Base-by-base conservation (phyloP, 2,329 filamentous ascomycete genomes). In the Xylariomycetidae sp. region DNA sequence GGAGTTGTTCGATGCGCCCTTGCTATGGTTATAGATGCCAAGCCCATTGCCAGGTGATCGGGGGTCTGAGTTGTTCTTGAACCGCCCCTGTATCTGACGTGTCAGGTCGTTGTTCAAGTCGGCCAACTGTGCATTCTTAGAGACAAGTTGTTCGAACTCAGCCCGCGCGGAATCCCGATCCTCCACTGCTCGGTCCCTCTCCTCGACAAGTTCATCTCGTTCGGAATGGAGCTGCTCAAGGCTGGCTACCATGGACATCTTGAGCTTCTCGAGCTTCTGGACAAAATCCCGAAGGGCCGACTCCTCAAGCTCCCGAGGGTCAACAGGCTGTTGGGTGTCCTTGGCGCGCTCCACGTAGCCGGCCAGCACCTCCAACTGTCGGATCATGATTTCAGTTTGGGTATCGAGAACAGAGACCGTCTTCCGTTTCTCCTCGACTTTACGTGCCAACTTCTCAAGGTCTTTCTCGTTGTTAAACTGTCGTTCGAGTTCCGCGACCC, bases 81-180 rank as follows among this genome's bases (percentile, higher is more conserved):
- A 93, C 19, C 88, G 76, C 52, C 85, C 87, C 58, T 96, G 90
- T 39, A 96, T 95, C 54, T 89, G 87, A 52, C 94, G 85, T 4
- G 93, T 89, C 35, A 98, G 70, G 54, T 95, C 86, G 50, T 95
- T 94, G 64, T 98, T 96, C 70, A 96, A 79, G 52, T 95, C 87
- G 18, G 86, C 83, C 39, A 98, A 72, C 63, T 96, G 90, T 1
- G 85, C 83, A 56, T 98, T 98, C 70, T 95, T 95, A 37, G 82
- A 83, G 9, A 87, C 94, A 27, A 98, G 68, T 53, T 93, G 87
- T 64, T 96, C 92, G 53, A 95, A 96, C 54, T 98, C 92, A 52
- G 94, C 79, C 50, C 95, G 81, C 10, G 87, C 89, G 55, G 92
- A 87, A 59, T 96, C 90, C 50, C 93, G 87, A 65, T 92, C 84